These are phyloP conservation scores for Sanghuangporus weigelae DNA, from an alignment of 1,284 basidiomycete genomes.

Conservation along the genomic window DNA sequence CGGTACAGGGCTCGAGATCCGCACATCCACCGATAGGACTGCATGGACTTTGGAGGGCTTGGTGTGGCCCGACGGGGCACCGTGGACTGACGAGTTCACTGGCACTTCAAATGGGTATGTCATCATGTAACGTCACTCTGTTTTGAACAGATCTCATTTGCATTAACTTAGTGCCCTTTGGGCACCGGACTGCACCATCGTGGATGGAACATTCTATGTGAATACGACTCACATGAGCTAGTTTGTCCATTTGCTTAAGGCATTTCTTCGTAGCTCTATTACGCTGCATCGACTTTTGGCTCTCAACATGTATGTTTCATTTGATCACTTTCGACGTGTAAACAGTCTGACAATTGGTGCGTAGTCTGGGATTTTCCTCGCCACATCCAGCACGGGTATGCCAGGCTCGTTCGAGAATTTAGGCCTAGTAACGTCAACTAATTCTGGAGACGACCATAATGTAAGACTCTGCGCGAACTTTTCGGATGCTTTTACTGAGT, in stretches of 20 bases:
- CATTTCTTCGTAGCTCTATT: slow-evolving; percentile 25
- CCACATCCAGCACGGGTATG: slow-evolving; percentile 31
- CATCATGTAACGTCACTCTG: not conserved
- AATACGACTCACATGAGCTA: slow-evolving; percentile 13
- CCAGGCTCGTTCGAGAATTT: slow-evolving; percentile 37
- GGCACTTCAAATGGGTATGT: slow-evolving; percentile 41
- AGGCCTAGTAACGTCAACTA: slow-evolving; percentile 45
- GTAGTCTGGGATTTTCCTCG: slow-evolving; percentile 25
- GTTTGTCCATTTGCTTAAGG: not conserved
- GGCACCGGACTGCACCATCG: slow-evolving; percentile 50
- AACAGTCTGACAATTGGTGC: not conserved
- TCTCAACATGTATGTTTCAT: slow-evolving; percentile 18
- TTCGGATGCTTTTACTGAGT: not conserved
- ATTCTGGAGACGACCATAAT: slow-evolving; percentile 40
- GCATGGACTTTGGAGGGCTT: slow-evolving; percentile 43
- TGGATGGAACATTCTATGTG: slow-evolving; percentile 41
- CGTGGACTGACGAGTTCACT: slow-evolving; percentile 48
- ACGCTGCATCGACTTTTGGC: slow-evolving; percentile 27
- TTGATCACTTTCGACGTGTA: not conserved
- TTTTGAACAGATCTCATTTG: not conserved
- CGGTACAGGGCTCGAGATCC: slow-evolving; percentile 44
- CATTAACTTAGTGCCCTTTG: slow-evolving; percentile 33
- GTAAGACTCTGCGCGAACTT: slow-evolving; percentile 29
- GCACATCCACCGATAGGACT: slow-evolving; percentile 45
- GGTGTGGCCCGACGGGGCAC: slow-evolving; percentile 46